These are phyloP conservation scores for Teratosphaeria pseudoeucalypti DNA, from an alignment of 2,329 filamentous ascomycete species.

Conservation along the genomic window DNA sequence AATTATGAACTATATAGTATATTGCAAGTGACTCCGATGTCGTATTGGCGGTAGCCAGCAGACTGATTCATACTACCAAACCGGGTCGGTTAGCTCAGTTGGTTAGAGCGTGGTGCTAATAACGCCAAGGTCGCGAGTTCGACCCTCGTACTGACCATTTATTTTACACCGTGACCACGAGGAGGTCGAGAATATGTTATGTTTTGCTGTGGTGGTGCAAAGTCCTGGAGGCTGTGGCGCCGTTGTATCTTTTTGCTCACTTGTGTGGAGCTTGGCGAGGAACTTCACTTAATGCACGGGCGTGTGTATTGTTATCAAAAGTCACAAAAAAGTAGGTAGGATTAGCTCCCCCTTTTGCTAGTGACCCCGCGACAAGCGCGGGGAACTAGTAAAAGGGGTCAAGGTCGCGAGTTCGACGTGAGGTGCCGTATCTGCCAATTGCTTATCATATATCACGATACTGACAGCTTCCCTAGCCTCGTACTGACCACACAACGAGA, in stretches of 20 bases:
- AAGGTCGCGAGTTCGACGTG: neutral
- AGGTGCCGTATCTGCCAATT: neutral
- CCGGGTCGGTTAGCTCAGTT: slow-evolving; percentile 1
- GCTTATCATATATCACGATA: neutral
- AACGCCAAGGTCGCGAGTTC: slow-evolving; percentile 4
- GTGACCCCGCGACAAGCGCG: no score
- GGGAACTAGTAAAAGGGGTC: no score
- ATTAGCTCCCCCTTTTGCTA: no score
- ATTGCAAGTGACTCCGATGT: no score
- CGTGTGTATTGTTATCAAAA: no score
- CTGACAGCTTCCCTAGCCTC: neutral
- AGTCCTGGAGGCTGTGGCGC: neutral
- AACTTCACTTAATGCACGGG: no score
- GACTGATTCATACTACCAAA: neutral
- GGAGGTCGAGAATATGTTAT: neutral
- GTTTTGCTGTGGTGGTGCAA: neutral
- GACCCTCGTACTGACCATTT: slow-evolving; percentile 4
- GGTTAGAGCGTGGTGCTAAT: slow-evolving; percentile 1
- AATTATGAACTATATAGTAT: no score
- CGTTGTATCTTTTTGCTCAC: neutral
- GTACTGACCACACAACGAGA: neutral
- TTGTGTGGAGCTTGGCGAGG: neutral
- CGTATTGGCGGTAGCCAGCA: neutral
- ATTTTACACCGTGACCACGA: neutral
- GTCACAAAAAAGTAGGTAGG: no score